Base-by-base conservation (phyloP, 768 basidiomycete species). In the Mycena crocata region DNA sequence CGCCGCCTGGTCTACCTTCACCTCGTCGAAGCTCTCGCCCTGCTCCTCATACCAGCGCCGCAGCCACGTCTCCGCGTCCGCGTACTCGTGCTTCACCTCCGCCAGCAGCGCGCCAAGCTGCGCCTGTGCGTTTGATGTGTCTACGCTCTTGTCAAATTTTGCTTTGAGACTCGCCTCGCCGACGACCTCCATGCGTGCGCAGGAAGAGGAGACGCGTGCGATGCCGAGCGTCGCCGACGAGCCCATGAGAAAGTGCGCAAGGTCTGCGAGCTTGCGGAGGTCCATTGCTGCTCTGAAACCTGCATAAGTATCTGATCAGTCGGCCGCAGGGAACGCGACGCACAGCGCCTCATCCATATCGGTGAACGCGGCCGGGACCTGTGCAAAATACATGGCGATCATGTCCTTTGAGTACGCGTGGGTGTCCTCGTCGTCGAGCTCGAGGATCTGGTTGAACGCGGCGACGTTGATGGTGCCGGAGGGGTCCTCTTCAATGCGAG, bases 221-320 rank as follows among this genome's bases (percentile, higher is more conserved):
- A 90, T 83, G 24, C 92, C 92, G 44, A 93, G 82, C 1, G 92
- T 87, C 28, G 91, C 91, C 26, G 90, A 90, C 6, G 91, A 93
- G 42, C 92, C 92, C 73, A 92, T 92, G 72, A 93, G 86, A 80
- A 92, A 93, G 79, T 93, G 92, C 9, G 91, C 92, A 19, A 86
- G 81, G 31, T 80, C 78, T 14, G 88, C 85, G 32, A 93, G 84
- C 57, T 81, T 74, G 28, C 71, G 72, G 24, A 91, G 82, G 57
- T 90, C 84, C 56, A 82, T 81, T 51, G 68, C 73, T 31, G 75
- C 69, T 57, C 87, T 88, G n/a, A 17, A 50, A 49, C 6, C 26
- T 19, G 30, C 2, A 26, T 66, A 30, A 39, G 59, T 32, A 26
- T n/a, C n/a, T 15, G 1, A 23, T 23, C n/a, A 32, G 7, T 9